Evolutionary conservation across 345 rosid genomes (phyloP).

Genomic region (Erucastrum elatum): DNA sequence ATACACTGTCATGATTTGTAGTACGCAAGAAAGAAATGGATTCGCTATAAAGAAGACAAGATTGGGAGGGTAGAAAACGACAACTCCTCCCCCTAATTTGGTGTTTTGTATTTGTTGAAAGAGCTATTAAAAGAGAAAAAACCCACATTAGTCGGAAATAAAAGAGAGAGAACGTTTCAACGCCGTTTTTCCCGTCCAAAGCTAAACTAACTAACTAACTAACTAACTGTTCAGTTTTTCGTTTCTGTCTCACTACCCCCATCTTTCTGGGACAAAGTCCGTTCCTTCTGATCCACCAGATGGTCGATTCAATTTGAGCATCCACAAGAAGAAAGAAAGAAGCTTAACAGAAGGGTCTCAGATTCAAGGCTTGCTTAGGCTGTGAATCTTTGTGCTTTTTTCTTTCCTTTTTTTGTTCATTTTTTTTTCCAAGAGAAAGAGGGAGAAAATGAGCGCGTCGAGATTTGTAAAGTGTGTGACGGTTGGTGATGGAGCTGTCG

Average conservation of each 20-base stretch:
- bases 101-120: neutral
- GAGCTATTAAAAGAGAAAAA: constrained; percentile 28
- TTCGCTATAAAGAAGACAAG: neutral
- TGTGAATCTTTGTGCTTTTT: constrained; percentile 8
- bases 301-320: constrained; percentile 37
- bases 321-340: constrained; percentile 1
- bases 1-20: constrained; percentile 13
- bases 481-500: constrained; percentile 90
- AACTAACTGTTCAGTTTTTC: constrained; percentile 25
- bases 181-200: constrained; percentile 60
- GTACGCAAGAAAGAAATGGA: constrained; percentile 13
- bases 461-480: constrained; percentile 88
- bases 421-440: neutral
- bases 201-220: constrained; percentile 24
- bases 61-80: neutral
- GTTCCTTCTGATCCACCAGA: constrained; percentile 23
- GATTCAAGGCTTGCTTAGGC: constrained; percentile 20
- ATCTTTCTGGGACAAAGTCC: constrained; percentile 20
- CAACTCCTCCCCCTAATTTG: neutral
- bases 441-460: constrained; percentile 66
- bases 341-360: constrained; percentile 5
- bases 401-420: neutral
- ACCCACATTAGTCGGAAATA: constrained; percentile 29
- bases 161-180: constrained; percentile 57
- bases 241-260: constrained; percentile 1